phyloP scores from a whole-genome alignment of 306 rosid species.

The Sindora glabra region DNA sequence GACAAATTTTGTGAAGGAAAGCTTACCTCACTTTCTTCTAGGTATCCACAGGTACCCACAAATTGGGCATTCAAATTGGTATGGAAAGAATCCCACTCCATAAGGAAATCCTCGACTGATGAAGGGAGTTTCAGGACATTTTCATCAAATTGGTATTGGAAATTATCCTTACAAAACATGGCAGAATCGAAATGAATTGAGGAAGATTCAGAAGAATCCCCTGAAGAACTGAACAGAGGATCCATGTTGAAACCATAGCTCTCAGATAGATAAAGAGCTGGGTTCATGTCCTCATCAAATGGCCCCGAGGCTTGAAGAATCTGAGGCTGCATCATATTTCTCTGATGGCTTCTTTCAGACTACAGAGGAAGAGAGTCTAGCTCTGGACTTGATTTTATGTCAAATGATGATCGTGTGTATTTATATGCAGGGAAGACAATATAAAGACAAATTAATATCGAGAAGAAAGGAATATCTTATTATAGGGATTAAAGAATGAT shows the following conservation, averaged over 20 bases:
- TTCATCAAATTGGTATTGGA: slow-evolving; percentile 16
- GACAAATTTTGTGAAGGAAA: slow-evolving; percentile 24
- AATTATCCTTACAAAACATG: slow-evolving; percentile 14
- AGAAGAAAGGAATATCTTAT: neutral
- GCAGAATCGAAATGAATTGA: slow-evolving; percentile 12
- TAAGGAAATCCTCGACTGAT: slow-evolving; percentile 16
- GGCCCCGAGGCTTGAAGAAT: slow-evolving; percentile 28
- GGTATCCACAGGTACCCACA: neutral
- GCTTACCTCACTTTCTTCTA: slow-evolving; percentile 35
- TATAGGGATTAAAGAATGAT: neutral
- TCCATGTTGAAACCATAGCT: slow-evolving; percentile 19
- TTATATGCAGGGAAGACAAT: slow-evolving; percentile 15
- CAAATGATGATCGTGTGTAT: neutral
- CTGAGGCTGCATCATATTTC: slow-evolving; percentile 32
- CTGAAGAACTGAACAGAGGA: slow-evolving; percentile 9
- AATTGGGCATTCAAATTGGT: neutral
- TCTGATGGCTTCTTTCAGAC: neutral
- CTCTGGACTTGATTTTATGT: neutral
- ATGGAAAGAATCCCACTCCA: slow-evolving; percentile 31
- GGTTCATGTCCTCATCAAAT: slow-evolving; percentile 9
- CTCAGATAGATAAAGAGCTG: slow-evolving; percentile 27
- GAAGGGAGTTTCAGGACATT: slow-evolving; percentile 29
- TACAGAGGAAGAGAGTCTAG: neutral
- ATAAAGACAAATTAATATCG: slow-evolving; percentile 2
- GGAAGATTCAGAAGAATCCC: slow-evolving; percentile 9